Conservation (phyloP, 2,329 filamentous ascomycete species). For the Colletotrichum cordylinicola region DNA sequence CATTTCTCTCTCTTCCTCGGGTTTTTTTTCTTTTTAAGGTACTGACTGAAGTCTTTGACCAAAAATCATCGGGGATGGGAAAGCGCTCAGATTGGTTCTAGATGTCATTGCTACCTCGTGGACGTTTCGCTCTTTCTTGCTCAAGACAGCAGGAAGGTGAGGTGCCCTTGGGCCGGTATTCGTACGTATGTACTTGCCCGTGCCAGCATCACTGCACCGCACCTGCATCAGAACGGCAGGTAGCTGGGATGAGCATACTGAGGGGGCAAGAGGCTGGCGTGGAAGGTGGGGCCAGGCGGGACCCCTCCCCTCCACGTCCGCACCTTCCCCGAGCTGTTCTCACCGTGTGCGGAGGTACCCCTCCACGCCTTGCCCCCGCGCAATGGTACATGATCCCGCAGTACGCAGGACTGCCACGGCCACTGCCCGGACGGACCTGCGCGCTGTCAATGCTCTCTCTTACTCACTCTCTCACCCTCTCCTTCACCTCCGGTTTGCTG, state of each 20-base stretch:
- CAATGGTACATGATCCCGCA: not conserved
- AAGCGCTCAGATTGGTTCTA: not conserved
- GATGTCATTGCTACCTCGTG: not conserved
- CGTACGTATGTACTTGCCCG: not conserved
- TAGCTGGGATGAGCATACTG: not conserved
- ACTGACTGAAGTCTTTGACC: not conserved
- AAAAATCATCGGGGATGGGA: not conserved
- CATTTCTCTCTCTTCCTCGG: not conserved
- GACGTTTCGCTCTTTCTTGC: not conserved
- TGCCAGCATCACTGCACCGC: not conserved
- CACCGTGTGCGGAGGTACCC: conserved; percentile 1
- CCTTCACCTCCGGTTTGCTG: no score
- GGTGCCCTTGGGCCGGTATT: not conserved
- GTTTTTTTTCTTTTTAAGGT: not conserved
- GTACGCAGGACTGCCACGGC: not conserved
- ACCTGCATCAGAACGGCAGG: not conserved
- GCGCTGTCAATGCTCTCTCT: not conserved
- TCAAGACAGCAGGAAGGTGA: not conserved
- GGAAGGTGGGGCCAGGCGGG: conserved; percentile 4
- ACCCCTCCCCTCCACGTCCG: not conserved
- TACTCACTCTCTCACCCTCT: no score
- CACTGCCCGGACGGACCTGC: not conserved
- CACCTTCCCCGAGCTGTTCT: not conserved
- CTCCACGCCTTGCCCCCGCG: not conserved
- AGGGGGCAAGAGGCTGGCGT: not conserved